These are phyloP conservation scores for Pseudopyrenochaeta lycopersici DNA, from an alignment of 2,329 filamentous ascomycete genomes.

Conservation along the genomic window DNA sequence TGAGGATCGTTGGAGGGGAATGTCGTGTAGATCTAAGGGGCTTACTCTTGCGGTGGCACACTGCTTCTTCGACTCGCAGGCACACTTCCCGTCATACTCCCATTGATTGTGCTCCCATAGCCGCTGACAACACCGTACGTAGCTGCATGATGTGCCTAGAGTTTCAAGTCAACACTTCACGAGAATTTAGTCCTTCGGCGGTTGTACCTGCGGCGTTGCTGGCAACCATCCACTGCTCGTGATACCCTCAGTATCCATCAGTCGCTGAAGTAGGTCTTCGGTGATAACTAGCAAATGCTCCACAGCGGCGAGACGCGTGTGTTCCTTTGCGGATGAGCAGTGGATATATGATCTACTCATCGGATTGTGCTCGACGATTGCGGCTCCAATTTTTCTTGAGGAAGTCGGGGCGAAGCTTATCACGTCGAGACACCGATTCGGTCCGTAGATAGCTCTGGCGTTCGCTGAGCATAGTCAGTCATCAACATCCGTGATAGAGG, in stretches of 20 bases:
- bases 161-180: background rate
- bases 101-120: conserved; percentile 17
- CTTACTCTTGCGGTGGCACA: conserved; percentile 38
- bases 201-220: conserved; percentile 25
- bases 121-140: conserved; percentile 28
- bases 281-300: conserved; percentile 49
- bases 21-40: background rate
- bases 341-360: conserved; percentile 46
- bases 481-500: background rate
- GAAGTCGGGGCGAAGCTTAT: conserved; percentile 46
- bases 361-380: conserved; percentile 49
- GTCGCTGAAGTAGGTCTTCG: conserved; percentile 43
- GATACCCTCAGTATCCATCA: conserved; percentile 45
- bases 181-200: too few relatives aligned
- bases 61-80: conserved; percentile 36
- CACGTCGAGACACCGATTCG: conserved; percentile 46
- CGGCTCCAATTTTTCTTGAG: conserved; percentile 44
- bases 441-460: conserved; percentile 46
- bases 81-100: conserved; percentile 27
- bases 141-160: conserved; percentile 41
- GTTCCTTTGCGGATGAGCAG: conserved; percentile 44
- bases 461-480: conserved; percentile 32
- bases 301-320: conserved; percentile 38
- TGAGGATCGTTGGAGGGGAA: too few relatives aligned
- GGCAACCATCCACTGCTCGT: conserved; percentile 47